A percentile compares a stretch with the other conserved stretches of the same genome.
phyloP scores from a whole-genome alignment of 2,329 filamentous ascomycete species.

The Aspergillus clavatus region DNA sequence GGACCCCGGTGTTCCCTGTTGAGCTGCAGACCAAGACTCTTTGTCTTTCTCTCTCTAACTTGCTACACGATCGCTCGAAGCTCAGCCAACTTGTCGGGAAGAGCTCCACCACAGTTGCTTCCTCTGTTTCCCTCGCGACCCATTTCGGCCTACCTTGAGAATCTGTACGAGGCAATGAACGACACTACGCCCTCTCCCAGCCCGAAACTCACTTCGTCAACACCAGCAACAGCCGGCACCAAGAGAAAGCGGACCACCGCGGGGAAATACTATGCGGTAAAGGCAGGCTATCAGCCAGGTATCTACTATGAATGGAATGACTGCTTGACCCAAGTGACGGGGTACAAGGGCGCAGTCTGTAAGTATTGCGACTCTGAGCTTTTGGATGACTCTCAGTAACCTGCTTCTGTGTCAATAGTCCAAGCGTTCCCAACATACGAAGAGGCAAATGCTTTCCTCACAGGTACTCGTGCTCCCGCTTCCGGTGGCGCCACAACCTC shows the following conservation, averaged over 20 bases:
- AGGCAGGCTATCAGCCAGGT: slow-evolving; percentile 55
- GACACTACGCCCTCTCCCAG: slow-evolving; percentile 34
- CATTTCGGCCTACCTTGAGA: not conserved
- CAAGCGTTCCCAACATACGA: slow-evolving; percentile 70
- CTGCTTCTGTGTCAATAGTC: slow-evolving; percentile 46
- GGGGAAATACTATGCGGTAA: slow-evolving; percentile 61
- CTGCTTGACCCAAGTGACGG: slow-evolving; percentile 57
- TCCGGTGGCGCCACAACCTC: slow-evolving; percentile 33
- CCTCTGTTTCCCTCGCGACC: not conserved
- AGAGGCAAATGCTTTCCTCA: slow-evolving; percentile 75
- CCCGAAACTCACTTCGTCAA: slow-evolving; percentile 25
- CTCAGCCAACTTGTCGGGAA: slow-evolving; percentile 11
- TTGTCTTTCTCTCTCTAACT: slow-evolving; percentile 15
- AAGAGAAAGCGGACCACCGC: slow-evolving; percentile 53
- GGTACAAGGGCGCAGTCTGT: slow-evolving; percentile 65
- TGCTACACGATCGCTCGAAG: slow-evolving; percentile 8
- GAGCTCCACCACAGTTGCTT: slow-evolving; percentile 1
- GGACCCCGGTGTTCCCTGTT: slow-evolving; percentile 24
- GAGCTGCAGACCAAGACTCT: slow-evolving; percentile 19
- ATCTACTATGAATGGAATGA: slow-evolving; percentile 62
- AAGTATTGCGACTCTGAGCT: slow-evolving; percentile 36
- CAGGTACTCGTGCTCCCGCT: slow-evolving; percentile 50
- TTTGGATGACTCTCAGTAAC: not conserved
- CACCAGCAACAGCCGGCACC: slow-evolving; percentile 41
- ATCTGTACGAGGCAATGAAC: slow-evolving; percentile 22